These are phyloP conservation scores for Mallotus nudiflorus DNA, from an alignment of 345 rosid species.

Conservation along the genomic window DNA sequence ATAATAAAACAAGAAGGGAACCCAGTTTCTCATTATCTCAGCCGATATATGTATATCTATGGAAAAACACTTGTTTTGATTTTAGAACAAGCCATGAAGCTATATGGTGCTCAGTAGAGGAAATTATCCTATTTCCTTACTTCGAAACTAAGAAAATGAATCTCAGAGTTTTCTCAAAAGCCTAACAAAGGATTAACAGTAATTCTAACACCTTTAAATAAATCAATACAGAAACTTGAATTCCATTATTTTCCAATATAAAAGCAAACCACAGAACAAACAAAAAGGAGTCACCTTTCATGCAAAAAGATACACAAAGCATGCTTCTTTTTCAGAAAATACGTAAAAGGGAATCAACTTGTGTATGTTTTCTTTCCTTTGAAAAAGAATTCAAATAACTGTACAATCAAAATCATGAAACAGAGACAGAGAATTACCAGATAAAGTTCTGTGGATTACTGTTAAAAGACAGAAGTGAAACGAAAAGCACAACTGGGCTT, in stretches of 20 bases:
- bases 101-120: too few species aligned
- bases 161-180: too few species aligned
- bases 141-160: background rate
- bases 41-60: too few species aligned
- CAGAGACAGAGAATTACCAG: constrained; percentile 39
- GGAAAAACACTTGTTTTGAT: too few species aligned
- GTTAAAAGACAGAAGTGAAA: constrained; percentile 22
- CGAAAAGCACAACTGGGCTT: constrained; percentile 34
- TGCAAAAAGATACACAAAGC: constrained; percentile 1
- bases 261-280: background rate
- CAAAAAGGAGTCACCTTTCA: constrained; percentile 2
- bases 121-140: background rate
- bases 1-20: too few species aligned
- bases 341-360: background rate
- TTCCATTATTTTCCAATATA: background rate
- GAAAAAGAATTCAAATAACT: background rate
- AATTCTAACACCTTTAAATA: too few species aligned
- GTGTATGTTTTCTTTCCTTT: background rate
- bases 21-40: too few species aligned
- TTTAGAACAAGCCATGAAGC: too few species aligned
- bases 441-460: too few species aligned
- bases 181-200: too few species aligned
- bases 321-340: background rate
- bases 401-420: constrained; percentile 13
- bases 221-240: background rate